phyloP scores from a whole-genome alignment of 441 rosid genomes.

The Flueggea neowawraea region DNA sequence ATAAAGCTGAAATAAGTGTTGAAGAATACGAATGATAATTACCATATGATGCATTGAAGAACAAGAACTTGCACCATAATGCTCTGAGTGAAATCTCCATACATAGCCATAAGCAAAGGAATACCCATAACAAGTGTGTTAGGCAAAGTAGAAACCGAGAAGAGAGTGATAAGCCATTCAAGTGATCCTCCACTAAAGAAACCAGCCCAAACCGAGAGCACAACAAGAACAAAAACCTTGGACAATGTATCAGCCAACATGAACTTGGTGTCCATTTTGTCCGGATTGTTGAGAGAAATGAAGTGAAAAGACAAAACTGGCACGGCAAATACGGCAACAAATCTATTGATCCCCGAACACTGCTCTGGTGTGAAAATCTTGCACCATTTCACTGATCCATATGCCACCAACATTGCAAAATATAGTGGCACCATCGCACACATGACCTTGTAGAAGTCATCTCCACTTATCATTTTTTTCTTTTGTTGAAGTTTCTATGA shows the following conservation, averaged over 20 bases:
- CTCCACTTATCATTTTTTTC: conserved; percentile 46
- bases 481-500: neutral
- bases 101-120: conserved; percentile 77
- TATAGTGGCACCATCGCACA: conserved; percentile 77
- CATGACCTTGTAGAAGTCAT: conserved; percentile 70
- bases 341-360: conserved; percentile 72
- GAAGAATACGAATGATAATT: neutral
- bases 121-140: conserved; percentile 87
- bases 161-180: conserved; percentile 77
- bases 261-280: conserved; percentile 69
- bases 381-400: conserved; percentile 74
- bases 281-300: conserved; percentile 73
- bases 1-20: neutral
- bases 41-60: conserved; percentile 84
- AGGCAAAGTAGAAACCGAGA: conserved; percentile 64
- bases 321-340: conserved; percentile 72
- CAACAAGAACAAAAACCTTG: conserved; percentile 44
- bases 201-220: conserved; percentile 46
- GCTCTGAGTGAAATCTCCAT: conserved; percentile 61
- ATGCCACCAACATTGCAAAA: conserved; percentile 65
- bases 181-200: conserved; percentile 37
- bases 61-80: conserved; percentile 82
- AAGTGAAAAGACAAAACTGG: conserved; percentile 75
- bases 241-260: conserved; percentile 63
- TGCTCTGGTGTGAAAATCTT: conserved; percentile 60